Conservation (phyloP, 2,329 filamentous ascomycete genomes). For the Apiospora sp. region DNA sequence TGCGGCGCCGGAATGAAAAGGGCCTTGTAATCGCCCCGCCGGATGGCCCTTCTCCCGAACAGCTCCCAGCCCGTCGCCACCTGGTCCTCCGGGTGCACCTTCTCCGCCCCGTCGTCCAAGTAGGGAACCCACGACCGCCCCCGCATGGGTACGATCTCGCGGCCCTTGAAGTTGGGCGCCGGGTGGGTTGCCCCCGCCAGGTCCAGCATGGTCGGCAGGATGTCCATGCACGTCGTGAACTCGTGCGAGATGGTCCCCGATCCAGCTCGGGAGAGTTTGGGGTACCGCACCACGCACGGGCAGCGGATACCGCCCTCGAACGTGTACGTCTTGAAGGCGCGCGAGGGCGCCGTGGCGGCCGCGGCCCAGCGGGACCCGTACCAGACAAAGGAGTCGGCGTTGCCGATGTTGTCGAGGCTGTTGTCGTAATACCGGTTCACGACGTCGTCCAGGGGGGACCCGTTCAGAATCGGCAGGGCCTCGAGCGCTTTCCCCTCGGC, state of each 20-base stretch:
- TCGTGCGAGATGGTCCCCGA: slow-evolving; percentile 29
- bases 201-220: slow-evolving; percentile 57
- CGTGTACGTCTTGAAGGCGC: slow-evolving; percentile 45
- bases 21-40: slow-evolving; percentile 31
- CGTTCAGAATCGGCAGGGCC: slow-evolving; percentile 31
- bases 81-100: slow-evolving; percentile 29
- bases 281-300: slow-evolving; percentile 49
- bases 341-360: slow-evolving; percentile 41
- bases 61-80: slow-evolving; percentile 33
- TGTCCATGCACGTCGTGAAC: slow-evolving; percentile 62
- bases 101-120: slow-evolving; percentile 29
- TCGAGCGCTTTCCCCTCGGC: slow-evolving; percentile 40
- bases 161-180: slow-evolving; percentile 33
- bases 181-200: slow-evolving; percentile 53
- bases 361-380: slow-evolving; percentile 63
- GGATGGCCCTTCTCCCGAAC: slow-evolving; percentile 29
- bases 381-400: slow-evolving; percentile 62
- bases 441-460: not conserved
- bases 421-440: slow-evolving; percentile 59
- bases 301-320: slow-evolving; percentile 61
- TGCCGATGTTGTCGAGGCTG: slow-evolving; percentile 61
- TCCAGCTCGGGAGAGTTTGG: slow-evolving; percentile 25
- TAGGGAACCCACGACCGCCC: slow-evolving; percentile 28
- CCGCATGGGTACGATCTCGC: not conserved
- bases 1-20: slow-evolving; percentile 30